These are phyloP conservation scores for Lentinula boryana DNA, from an alignment of 768 basidiomycete genomes.

Conservation along the genomic window DNA sequence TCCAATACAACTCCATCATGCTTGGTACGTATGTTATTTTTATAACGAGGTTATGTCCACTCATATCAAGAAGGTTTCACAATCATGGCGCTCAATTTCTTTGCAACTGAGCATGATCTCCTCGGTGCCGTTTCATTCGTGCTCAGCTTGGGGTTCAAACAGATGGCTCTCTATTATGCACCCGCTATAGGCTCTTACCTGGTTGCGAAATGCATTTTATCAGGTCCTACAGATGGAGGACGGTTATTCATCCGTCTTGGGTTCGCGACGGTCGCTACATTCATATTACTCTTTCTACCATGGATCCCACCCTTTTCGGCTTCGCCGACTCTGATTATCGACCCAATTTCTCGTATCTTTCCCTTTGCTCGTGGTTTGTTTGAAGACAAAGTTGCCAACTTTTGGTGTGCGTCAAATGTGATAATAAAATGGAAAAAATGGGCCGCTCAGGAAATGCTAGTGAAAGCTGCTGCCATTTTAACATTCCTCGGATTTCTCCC, in stretches of 20 bases:
- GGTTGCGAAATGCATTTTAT: constrained; percentile 81
- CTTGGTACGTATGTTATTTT: constrained; percentile 48
- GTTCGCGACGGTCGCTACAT: constrained; percentile 52
- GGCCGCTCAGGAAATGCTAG: constrained; percentile 39
- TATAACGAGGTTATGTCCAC: background rate
- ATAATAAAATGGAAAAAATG: constrained; percentile 77
- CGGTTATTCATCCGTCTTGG: constrained; percentile 63
- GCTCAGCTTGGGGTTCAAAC: constrained; percentile 86
- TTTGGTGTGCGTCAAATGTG: constrained; percentile 94
- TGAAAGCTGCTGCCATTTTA: constrained; percentile 58
- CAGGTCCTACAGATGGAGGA: constrained; percentile 56
- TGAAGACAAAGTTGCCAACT: constrained; percentile 96
- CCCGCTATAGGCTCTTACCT: constrained; percentile 90
- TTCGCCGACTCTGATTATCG: constrained; percentile 36
- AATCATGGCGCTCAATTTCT: constrained; percentile 61
- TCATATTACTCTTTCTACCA: constrained; percentile 69
- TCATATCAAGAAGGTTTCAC: constrained; percentile 47
- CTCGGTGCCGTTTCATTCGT: constrained; percentile 78
- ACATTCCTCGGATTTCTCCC: constrained; percentile 73
- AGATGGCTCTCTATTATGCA: constrained; percentile 94
- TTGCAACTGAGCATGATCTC: constrained; percentile 64
- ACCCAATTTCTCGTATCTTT: constrained; percentile 78
- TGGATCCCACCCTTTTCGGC: constrained; percentile 69
- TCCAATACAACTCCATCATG: constrained; percentile 95
- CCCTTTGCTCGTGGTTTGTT: constrained; percentile 88